phyloP scores from a whole-genome alignment of 495 filamentous ascomycete species.

The Lindgomyces ingoldianus region DNA sequence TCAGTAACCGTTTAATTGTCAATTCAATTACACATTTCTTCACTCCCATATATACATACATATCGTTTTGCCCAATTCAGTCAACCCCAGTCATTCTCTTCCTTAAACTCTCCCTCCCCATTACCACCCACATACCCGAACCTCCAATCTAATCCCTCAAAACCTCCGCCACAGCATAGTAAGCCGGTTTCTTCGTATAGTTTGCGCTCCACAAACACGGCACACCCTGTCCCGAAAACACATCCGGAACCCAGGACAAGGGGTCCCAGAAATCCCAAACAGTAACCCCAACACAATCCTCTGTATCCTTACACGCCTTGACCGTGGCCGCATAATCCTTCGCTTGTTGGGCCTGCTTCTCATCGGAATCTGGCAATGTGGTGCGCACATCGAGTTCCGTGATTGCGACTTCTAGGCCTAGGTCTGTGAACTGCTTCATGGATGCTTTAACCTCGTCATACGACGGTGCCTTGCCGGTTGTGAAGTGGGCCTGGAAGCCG shows the following conservation, averaged over 20 bases:
- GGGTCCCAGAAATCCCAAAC: slow-evolving; percentile 64
- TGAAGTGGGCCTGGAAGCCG: slow-evolving; percentile 62
- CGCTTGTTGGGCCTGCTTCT: slow-evolving; percentile 57
- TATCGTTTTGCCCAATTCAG: no score
- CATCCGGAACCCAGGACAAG: slow-evolving; percentile 42
- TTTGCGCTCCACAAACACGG: slow-evolving; percentile 33
- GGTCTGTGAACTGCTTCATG: slow-evolving; percentile 50
- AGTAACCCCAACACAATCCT: slow-evolving; percentile 68
- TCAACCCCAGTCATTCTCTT: no score
- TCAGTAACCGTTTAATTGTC: no score
- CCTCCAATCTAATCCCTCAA: slow-evolving; percentile 12
- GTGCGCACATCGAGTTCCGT: slow-evolving; percentile 64
- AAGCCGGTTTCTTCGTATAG: slow-evolving; percentile 36
- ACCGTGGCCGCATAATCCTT: slow-evolving; percentile 59
- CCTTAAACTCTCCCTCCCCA: neutral
- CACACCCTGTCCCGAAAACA: slow-evolving; percentile 35
- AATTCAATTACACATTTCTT: no score
- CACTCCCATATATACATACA: no score
- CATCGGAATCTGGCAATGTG: slow-evolving; percentile 43
- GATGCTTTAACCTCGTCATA: slow-evolving; percentile 45
- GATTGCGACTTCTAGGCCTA: slow-evolving; percentile 60
- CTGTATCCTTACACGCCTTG: slow-evolving; percentile 58
- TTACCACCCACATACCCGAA: neutral
- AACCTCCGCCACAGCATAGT: slow-evolving; percentile 26
- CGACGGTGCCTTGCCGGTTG: slow-evolving; percentile 53